Conservation (phyloP, 805 yeast genomes). For the Suhomyces sp. region DNA sequence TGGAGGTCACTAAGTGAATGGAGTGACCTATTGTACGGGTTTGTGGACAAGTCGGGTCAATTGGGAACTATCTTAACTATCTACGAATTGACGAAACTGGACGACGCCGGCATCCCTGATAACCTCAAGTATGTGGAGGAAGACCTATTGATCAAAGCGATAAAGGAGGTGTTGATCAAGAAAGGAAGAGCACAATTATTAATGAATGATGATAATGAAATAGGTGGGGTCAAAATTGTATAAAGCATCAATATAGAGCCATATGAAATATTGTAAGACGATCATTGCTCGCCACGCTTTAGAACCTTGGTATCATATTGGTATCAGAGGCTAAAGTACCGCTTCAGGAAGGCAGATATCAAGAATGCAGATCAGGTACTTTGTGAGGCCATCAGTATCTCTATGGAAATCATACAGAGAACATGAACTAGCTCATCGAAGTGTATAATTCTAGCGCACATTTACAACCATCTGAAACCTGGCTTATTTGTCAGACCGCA, state of each 20-base stretch:
- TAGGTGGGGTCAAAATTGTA: conserved; percentile 76
- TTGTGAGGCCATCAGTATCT: not conserved
- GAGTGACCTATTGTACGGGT: conserved; percentile 33
- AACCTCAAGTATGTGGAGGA: conserved; percentile 65
- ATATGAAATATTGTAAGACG: not conserved
- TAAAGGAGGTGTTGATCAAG: conserved; percentile 54
- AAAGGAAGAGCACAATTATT: conserved; percentile 72
- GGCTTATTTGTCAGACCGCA: not conserved
- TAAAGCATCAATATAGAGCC: conserved; percentile 15
- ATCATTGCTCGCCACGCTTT: not conserved
- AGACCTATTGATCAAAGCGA: conserved; percentile 48
- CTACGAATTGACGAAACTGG: conserved; percentile 70
- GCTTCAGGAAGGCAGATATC: conserved; percentile 1
- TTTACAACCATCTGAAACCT: not conserved
- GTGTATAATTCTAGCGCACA: conserved; percentile 12
- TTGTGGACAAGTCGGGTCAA: conserved; percentile 71
- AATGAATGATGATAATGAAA: conserved; percentile 60
- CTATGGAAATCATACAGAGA: not conserved
- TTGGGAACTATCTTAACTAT: conserved; percentile 72
- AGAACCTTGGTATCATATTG: conserved; percentile 1
- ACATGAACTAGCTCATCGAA: not conserved
- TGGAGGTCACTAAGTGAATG: conserved; percentile 56
- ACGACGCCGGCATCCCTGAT: conserved; percentile 51
- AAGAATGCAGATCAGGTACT: conserved; percentile 11
- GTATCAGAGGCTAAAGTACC: not conserved